Base-by-base conservation (phyloP, 805 yeast genomes). In the Brettanomyces naardenensis region DNA sequence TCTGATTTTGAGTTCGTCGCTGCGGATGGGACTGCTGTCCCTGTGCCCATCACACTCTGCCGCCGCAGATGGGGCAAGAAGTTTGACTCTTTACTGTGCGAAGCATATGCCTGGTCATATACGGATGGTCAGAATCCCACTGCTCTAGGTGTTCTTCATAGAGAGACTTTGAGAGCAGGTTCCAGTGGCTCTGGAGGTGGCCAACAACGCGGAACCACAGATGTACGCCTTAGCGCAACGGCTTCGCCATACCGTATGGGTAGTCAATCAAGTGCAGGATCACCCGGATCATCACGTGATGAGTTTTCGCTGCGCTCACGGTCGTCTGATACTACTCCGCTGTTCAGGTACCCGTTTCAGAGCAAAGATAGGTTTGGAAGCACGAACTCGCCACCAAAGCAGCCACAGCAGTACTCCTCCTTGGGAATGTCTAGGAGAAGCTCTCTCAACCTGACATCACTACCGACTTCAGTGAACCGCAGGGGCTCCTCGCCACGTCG, bases 21-120 rank as follows among this genome's bases (percentile, higher is more conserved):
- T 1, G 65, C 73, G n/a, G 84, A 76, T 48, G 90, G 89, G 6
- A 79, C 75, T 32, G 59, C 77, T n/a, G 65, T 80, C 13, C 75
- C 80, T 0, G 75, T 79, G 4, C 80, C 89, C 1, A 42, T 76
- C 34, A 67, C 64, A 44, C 60, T 83, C 4, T 63, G 84, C 37
- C 66, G 83, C 46, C 80, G 78, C 46, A 65, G 92, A 51, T 84
- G 94, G 94, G 92, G 92, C 1, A 57, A 73, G 25, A 78, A 73
- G 44, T 84, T 84, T 51, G 78, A 79, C 44, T 67, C 68, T 45
- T 44, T 82, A 14, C 54, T 83, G 28, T 66, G 87, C 0, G 69
- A 72, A 47, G 83, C 80, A 1, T 84, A 81, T 53, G 75, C 80
- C 0, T 64, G 73, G 41, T 80, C 84, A 0, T 68, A 68, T 5